A percentile compares a stretch with the other conserved stretches of the same genome.
Conservation (phyloP, 352 stramenopile genomes). For the Pythium chondricola region DNA sequence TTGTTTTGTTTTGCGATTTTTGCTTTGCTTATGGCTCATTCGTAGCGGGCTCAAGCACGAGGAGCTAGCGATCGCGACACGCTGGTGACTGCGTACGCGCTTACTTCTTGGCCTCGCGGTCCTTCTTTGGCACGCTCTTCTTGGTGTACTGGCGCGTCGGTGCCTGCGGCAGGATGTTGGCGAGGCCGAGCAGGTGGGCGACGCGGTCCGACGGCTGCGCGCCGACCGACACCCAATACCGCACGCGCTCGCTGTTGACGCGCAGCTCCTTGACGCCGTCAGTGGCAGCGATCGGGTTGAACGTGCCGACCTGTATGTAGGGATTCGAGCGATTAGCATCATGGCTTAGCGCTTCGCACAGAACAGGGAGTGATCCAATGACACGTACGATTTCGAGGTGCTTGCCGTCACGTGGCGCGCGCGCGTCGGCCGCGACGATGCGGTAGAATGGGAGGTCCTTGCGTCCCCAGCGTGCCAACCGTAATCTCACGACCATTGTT, state of each 20-base stretch:
- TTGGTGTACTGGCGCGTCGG: conserved; percentile 80
- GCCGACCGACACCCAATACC: conserved; percentile 85
- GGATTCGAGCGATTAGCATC: neutral
- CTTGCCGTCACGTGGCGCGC: conserved; percentile 76
- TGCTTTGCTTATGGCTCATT: neutral
- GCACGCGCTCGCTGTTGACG: conserved; percentile 81
- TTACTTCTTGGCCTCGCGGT: conserved; percentile 54
- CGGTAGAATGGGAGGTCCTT: conserved; percentile 88
- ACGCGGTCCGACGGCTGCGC: conserved; percentile 84
- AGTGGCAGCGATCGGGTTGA: conserved; percentile 77
- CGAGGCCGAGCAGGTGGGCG: conserved; percentile 65
- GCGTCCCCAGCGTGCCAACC: conserved; percentile 77
- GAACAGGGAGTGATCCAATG: neutral
- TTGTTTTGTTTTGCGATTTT: neutral
- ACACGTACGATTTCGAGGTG: conserved; percentile 80
- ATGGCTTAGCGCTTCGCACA: neutral
- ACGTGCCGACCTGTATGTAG: conserved; percentile 62
- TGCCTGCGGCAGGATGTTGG: conserved; percentile 81
- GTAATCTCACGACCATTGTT: conserved; percentile 83
- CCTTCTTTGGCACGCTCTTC: conserved; percentile 82
- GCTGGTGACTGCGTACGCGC: too few species aligned
- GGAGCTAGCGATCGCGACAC: too few species aligned
- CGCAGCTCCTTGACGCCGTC: conserved; percentile 85
- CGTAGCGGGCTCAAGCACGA: neutral
- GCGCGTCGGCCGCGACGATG: conserved; percentile 81